Evolutionary conservation across 169 alveolate species (phyloP), one percentile per base, ranked within the genome.

Genomic region (Plasmodium vivax): DNA sequence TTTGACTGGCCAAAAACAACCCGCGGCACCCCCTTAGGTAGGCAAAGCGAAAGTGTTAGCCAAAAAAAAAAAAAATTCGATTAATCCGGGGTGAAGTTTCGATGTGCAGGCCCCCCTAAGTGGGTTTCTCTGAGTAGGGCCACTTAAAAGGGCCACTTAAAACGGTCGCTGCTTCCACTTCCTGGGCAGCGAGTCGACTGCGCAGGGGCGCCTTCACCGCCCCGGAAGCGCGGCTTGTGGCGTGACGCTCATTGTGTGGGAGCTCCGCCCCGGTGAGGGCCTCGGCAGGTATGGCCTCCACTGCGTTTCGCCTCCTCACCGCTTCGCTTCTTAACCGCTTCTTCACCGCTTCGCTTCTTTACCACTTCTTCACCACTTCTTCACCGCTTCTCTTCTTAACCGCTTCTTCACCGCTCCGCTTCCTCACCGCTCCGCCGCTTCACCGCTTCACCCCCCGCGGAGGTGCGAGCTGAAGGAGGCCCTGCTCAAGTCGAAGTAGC

Each of bases 401-500:
- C 27, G 27, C 27, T 23, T 23, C 27, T 0, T 23, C 27, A 23
- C 27, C 27, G 27, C 27, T 23, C 27, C 27, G 27, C 2, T 12
- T 47, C 19, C 38, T 68, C 5, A 2, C 16, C 36, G 1, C 12
- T 4, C 10, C 36, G 7, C 36, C 38, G 6, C 36, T 36, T 19
- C 77, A 2, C n/a, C 34, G 34, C 27, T 68, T 82, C 68, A 19
- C 1, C 23, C 10, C 3, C 45, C 30, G 8, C 93, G 34, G 8
- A 87, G 47, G 43, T 87, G 68, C 41, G 80, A 51, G 8, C 30
- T 30, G 32, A 87, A 87, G 30, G 16, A 10, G 14, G 51, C 83
- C 19, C 30, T 34, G n/a, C 81, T 36, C 27, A 77, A 58, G 30
- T 87, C 82, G 5, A 87, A 41, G 34, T 87, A 87, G 27, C 72